Conservation (phyloP, 257 asterid genomes). For the Ballota nigra region DNA sequence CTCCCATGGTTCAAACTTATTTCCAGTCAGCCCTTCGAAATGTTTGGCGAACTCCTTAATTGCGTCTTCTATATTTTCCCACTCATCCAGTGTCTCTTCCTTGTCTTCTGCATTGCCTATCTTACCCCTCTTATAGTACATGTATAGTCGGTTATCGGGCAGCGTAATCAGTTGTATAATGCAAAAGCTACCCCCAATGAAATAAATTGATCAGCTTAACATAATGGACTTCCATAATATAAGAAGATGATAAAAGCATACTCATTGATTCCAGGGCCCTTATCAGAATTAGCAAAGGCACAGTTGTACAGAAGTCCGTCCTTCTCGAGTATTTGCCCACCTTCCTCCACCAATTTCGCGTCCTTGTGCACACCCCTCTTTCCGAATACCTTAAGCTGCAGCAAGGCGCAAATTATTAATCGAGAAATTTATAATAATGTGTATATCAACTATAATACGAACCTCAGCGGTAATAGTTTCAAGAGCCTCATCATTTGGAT, state of each 20-base stretch:
- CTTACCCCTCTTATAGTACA: conserved; percentile 69
- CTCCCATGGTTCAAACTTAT: conserved; percentile 77
- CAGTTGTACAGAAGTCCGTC: conserved; percentile 81
- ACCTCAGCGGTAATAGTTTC: conserved; percentile 69
- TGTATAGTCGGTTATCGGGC: conserved; percentile 52
- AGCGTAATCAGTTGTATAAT: conserved; percentile 58
- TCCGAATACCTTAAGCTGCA: conserved; percentile 76
- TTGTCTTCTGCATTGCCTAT: conserved; percentile 44
- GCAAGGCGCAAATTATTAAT: background rate
- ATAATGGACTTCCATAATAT: background rate
- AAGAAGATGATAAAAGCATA: conserved; percentile 21
- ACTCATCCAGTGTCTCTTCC: conserved; percentile 57
- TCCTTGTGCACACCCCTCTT: conserved; percentile 90
- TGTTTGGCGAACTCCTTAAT: conserved; percentile 50
- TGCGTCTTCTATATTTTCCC: conserved; percentile 48
- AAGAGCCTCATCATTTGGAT: conserved; percentile 56
- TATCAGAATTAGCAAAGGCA: conserved; percentile 52
- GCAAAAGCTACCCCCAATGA: conserved; percentile 41
- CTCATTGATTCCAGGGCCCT: conserved; percentile 55
- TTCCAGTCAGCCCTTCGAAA: conserved; percentile 63
- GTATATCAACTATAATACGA: background rate
- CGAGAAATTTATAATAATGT: background rate
- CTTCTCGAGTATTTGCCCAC: conserved; percentile 64
- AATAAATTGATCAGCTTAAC: background rate
- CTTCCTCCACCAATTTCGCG: conserved; percentile 60